phyloP scores from a whole-genome alignment of 805 yeast genomes.

The Teunomyces funiuensis region DNA sequence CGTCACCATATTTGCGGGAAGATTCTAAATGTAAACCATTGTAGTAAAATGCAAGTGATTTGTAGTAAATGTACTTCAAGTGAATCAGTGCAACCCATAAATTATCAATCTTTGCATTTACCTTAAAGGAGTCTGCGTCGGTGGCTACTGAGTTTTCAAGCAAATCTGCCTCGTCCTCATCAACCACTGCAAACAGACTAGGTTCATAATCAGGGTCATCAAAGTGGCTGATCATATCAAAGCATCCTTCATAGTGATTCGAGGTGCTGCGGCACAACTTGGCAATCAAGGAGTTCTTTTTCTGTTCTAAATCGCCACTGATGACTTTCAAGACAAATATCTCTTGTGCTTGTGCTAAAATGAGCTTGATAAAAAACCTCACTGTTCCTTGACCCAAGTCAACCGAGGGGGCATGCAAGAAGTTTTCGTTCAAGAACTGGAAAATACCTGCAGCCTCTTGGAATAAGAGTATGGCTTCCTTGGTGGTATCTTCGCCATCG shows the following conservation, averaged over 20 bases:
- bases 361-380: conserved; percentile 58
- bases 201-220: conserved; percentile 13
- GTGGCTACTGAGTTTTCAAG: conserved; percentile 13
- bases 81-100: conserved; percentile 54
- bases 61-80: conserved; percentile 55
- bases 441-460: conserved; percentile 81
- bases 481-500: conserved; percentile 35
- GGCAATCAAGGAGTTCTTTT: conserved; percentile 69
- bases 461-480: conserved; percentile 57
- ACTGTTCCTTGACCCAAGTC: conserved; percentile 74
- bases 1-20: conserved; percentile 65
- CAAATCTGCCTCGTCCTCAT: conserved; percentile 22
- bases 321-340: conserved; percentile 66
- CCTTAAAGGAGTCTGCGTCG: conserved; percentile 14
- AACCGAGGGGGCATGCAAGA: conserved; percentile 82
- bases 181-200: conserved; percentile 10
- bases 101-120: conserved; percentile 30
- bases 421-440: conserved; percentile 70
- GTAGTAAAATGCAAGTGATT: conserved; percentile 60
- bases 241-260: conserved; percentile 52
- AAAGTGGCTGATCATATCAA: conserved; percentile 37
- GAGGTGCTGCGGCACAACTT: conserved; percentile 69
- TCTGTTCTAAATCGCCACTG: conserved; percentile 46
- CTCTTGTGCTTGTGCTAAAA: conserved; percentile 90
- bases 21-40: conserved; percentile 56